Evolutionary conservation across 2,329 filamentous ascomycete genomes (phyloP).

Genomic region (Aspergillus alliaceus): DNA sequence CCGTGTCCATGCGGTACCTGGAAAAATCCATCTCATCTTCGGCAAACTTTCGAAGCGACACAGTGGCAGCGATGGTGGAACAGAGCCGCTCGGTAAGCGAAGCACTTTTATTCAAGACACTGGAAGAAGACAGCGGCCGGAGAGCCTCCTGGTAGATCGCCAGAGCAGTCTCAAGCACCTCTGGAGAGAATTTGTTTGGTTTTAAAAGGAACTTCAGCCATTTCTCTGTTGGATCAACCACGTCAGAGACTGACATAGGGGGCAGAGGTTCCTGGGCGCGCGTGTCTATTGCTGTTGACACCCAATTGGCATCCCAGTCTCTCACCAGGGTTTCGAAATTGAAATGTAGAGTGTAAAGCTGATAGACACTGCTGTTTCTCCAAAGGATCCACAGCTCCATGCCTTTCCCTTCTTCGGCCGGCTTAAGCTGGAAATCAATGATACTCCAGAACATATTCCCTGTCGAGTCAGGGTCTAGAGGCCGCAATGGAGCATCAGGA

Average conservation of each 20-base stretch:
- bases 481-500: constrained; percentile 61
- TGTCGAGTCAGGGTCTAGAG: constrained; percentile 61
- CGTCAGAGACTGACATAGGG: constrained; percentile 61
- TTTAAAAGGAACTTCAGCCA: constrained; percentile 84
- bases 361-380: constrained; percentile 80
- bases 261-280: constrained; percentile 55
- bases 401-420: constrained; percentile 52
- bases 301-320: constrained; percentile 71
- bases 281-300: constrained; percentile 63
- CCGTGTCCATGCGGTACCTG: constrained; percentile 70
- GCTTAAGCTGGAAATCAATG: constrained; percentile 69
- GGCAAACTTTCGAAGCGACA: constrained; percentile 61
- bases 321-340: constrained; percentile 62
- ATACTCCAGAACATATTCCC: constrained; percentile 77
- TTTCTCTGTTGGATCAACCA: constrained; percentile 72
- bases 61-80: constrained; percentile 67
- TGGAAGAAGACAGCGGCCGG: constrained; percentile 41
- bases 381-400: constrained; percentile 74
- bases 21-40: constrained; percentile 72
- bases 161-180: constrained; percentile 81
- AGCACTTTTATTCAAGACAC: constrained; percentile 47
- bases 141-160: constrained; percentile 73
- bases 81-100: constrained; percentile 76
- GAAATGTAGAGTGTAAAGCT: constrained; percentile 72
- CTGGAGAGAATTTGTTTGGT: constrained; percentile 76